A percentile compares a stretch with the other conserved stretches of the same genome.
Evolutionary conservation across 805 yeast genomes (phyloP).

Genomic region (baker's yeast (Saccharomyces cerevisiae)): DNA sequence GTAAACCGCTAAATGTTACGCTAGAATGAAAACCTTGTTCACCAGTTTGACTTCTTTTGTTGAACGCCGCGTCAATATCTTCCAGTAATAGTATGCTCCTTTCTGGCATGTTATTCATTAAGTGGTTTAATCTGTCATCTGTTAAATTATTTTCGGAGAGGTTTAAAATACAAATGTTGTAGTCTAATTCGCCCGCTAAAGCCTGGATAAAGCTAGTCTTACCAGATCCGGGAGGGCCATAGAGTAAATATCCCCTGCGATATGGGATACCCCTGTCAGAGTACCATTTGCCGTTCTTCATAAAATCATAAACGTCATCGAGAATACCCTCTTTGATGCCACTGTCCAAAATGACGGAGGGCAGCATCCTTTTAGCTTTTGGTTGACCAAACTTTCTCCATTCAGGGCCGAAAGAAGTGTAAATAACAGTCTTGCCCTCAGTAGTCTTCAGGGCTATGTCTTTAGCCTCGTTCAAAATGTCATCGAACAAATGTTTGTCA

Average conservation of each 20-base stretch:
- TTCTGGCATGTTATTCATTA: constrained; percentile 93
- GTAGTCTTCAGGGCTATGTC: constrained; percentile 67
- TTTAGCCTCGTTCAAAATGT: constrained; percentile 77
- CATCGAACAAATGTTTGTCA: constrained; percentile 62
- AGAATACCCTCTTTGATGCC: constrained; percentile 62
- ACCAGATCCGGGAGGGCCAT: constrained; percentile 98
- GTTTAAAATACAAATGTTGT: constrained; percentile 88
- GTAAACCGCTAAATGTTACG: constrained; percentile 88
- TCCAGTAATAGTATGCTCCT: constrained; percentile 78
- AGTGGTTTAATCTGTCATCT: constrained; percentile 87
- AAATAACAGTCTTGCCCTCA: constrained; percentile 90
- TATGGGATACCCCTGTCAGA: constrained; percentile 95
- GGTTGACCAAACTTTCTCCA: constrained; percentile 99
- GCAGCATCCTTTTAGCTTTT: constrained; percentile 72
- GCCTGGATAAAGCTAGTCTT: constrained; percentile 95
- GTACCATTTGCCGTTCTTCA: constrained; percentile 81
- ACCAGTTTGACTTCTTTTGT: constrained; percentile 61
- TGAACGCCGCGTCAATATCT: constrained; percentile 95
- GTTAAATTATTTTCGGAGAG: constrained; percentile 85
- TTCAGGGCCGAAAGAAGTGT: constrained; percentile 95
- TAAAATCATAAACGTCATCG: constrained; percentile 70
- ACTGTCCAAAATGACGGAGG: constrained; percentile 76
- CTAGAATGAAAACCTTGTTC: constrained; percentile 79
- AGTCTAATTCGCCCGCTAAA: constrained; percentile 90
- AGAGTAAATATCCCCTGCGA: constrained; percentile 84